Percentiles rank a stretch among this genome's conserved stretches.
phyloP scores from a whole-genome alignment of 768 basidiomycete genomes.

The Suillus alpinus region DNA sequence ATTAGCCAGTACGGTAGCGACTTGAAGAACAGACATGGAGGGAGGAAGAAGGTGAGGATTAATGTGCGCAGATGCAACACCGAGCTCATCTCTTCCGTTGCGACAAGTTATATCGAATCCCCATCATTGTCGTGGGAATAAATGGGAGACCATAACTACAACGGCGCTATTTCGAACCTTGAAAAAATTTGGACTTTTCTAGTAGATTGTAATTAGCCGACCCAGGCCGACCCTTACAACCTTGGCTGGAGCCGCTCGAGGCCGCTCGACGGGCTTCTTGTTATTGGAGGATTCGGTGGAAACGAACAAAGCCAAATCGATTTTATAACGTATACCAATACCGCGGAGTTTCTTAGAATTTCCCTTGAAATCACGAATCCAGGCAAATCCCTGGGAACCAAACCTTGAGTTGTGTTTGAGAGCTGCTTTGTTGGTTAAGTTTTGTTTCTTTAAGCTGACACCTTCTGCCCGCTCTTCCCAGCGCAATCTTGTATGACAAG shows the following conservation, averaged over 20 bases:
- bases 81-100: constrained; percentile 18
- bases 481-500: constrained; percentile 1
- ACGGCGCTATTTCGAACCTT: constrained; percentile 1
- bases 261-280: neutral
- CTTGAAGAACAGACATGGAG: constrained; percentile 27
- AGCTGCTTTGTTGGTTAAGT: neutral
- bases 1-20: constrained; percentile 19
- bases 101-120: constrained; percentile 30
- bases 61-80: constrained; percentile 1
- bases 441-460: neutral
- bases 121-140: constrained; percentile 25
- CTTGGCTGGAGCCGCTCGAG: neutral
- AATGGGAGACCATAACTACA: neutral
- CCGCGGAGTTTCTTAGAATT: neutral
- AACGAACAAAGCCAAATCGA: neutral
- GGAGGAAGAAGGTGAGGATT: constrained; percentile 11
- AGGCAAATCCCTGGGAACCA: neutral
- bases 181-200: neutral
- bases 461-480: constrained; percentile 3
- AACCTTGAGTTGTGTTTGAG: neutral
- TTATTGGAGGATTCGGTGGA: neutral
- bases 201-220: neutral
- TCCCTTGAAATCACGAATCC: neutral
- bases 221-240: neutral
- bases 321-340: neutral